Conservation (phyloP, 345 rosid genomes). For the Punica granatum region DNA sequence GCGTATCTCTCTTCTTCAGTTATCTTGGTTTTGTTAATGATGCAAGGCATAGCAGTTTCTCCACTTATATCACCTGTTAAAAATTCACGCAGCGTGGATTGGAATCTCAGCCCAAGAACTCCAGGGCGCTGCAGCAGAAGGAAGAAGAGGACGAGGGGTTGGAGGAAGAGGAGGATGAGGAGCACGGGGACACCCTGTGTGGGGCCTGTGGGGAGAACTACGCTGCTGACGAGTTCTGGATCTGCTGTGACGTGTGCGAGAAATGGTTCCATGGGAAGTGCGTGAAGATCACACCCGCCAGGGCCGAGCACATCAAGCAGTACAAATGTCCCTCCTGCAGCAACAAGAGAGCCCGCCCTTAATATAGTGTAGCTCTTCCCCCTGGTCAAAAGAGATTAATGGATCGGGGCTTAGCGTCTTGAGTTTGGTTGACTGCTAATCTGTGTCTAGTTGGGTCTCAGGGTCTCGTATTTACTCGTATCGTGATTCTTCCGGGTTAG, state of each 20-base stretch:
- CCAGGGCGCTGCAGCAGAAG: constrained; percentile 27
- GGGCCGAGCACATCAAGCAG: constrained; percentile 89
- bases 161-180: constrained; percentile 48
- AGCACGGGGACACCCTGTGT: constrained; percentile 51
- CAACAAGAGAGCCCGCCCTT: constrained; percentile 75
- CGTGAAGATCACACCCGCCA: constrained; percentile 86
- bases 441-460: background rate
- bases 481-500: background rate
- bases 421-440: background rate
- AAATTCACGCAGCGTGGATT: constrained; percentile 28
- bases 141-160: constrained; percentile 47
- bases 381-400: background rate
- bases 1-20: background rate
- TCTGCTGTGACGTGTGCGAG: constrained; percentile 58
- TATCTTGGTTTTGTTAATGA: background rate
- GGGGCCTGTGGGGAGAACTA: constrained; percentile 67
- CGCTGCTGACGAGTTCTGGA: constrained; percentile 58
- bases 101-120: constrained; percentile 43
- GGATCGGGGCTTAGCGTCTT: background rate
- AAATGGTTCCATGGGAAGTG: constrained; percentile 79
- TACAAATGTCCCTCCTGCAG: constrained; percentile 94
- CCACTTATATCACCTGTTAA: background rate
- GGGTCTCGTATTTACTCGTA: background rate
- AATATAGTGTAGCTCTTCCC: constrained; percentile 13
- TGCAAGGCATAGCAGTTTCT: background rate